Evolutionary conservation across 768 basidiomycete species (phyloP), one percentile per base, ranked within the genome.

Genomic region (Amanita polypyramis): DNA sequence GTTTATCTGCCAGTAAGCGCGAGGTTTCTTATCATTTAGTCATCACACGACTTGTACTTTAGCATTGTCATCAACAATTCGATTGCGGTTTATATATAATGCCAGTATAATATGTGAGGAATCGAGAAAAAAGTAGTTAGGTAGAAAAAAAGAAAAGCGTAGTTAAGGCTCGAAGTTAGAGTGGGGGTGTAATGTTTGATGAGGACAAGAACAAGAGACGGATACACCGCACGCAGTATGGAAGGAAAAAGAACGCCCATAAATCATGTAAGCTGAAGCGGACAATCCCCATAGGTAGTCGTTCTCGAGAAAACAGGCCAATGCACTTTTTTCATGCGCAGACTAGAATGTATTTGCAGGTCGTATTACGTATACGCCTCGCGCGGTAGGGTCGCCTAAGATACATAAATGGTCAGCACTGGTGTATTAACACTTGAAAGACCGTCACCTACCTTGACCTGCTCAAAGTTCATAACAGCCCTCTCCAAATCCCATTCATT

Each of bases 401-500:
- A 39, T 20, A 39, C 4, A 20, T 7, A 10, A 12, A 12, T 5
- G 7, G 23, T 33, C 34, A 34, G 14, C 19, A 7, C 10, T 15
- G 21, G 15, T 17, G 33, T n/a, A 39, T 19, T 21, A 36, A 11
- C 20, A 23, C 12, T 19, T 36, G 35, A 4, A 35, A 12, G 9
- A 8, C 11, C 4, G 21, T 27, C n/a, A 12, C 80, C 50, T 54
- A 87, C 87, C 77, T 86, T 87, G 57, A 97, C 85, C 61, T 86
- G 74, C 58, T 91, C 80, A 63, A 92, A 98, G 59, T 95, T 94
- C 43, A 75, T 73, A 20, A 91, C 58, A 0, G 96, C 96, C 50
- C 74, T 72, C 38, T 80, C 79, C 43, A 87, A 56, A 59, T 93
- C 79, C 93, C 93, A 98, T 6, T 68, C 79, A 59, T 94, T 96